Conservation (phyloP, 495 filamentous ascomycete species). For the Penicillium goetzii region DNA sequence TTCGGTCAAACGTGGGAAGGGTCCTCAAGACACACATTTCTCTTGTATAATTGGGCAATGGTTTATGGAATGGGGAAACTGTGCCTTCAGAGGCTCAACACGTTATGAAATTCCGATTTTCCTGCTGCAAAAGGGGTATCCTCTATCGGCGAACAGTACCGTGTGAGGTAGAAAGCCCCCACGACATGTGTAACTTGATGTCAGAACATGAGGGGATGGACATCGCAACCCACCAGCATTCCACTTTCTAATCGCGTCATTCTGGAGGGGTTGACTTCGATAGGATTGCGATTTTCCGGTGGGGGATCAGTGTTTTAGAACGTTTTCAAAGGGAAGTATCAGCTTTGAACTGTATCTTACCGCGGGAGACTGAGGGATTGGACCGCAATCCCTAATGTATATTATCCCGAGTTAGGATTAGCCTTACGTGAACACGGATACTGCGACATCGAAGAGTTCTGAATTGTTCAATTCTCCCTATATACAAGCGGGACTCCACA, state of each 20-base stretch:
- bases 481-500: background rate
- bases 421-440: background rate
- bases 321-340: too few species aligned
- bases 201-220: background rate
- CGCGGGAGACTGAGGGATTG: background rate
- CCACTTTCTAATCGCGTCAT: background rate
- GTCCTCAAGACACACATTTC: background rate
- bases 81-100: background rate
- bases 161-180: background rate
- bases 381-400: too few species aligned
- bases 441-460: background rate
- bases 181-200: background rate
- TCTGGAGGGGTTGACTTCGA: background rate
- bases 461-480: background rate
- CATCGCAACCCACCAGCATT: background rate
- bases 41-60: background rate
- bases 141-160: conserved; percentile 12
- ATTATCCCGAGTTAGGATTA: too few species aligned
- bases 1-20: conserved; percentile 21
- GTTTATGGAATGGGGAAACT: background rate
- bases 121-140: background rate
- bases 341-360: too few species aligned
- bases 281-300: background rate
- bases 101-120: background rate
- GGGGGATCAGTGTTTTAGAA: background rate